Base-by-base conservation (phyloP, 441 rosid species). In the Erodium texanum region DNA sequence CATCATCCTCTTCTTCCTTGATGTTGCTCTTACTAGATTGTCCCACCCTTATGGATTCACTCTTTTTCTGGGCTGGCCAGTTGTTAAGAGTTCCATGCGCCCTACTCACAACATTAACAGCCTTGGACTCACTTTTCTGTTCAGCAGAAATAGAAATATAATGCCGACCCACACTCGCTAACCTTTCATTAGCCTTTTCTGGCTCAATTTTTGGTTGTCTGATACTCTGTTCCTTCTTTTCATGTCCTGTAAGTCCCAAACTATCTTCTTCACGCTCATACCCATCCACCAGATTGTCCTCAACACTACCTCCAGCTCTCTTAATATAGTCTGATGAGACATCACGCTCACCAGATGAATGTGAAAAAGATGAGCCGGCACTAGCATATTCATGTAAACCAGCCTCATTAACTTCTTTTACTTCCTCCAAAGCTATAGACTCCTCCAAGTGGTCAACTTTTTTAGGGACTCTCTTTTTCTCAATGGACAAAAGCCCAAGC, bases 401-500 rank as follows among this genome's bases (percentile, higher is more conserved):
- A 71, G 63, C 66, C 41, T 66, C 34, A 58, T 10, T 24, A 23
- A 65, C n/a, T 45, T 66, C 64, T 64, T 29, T 65, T 50, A 22
- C 72, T 16, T 36, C 59, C 23, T 34, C n/a, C 15, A 66, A 43
- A 3, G 36, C 65, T 5, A 54, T 22, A 70, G 62, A 43, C 67
- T 66, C 73, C 16, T 56, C 79, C 62, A 41, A 65, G 7, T 32
- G 59, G 43, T 69, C 77, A 74, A 43, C 59, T 45, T 24, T 80
- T 74, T 54, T 74, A 66, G 79, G 78, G 50, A 43, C 76, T 72
- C 68, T 73, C 70, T 77, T 84, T 78, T 80, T 89, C 74, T 93
- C 84, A 75, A 93, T 87, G 3, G 96, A 88, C 79, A 89, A 70
- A 43, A 88, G 76, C 68, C 86, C 96, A 64, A 93, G 87, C 87